These are phyloP conservation scores for Fraxinus latifolia DNA, from an alignment of 305 asterid species.

Conservation along the genomic window DNA sequence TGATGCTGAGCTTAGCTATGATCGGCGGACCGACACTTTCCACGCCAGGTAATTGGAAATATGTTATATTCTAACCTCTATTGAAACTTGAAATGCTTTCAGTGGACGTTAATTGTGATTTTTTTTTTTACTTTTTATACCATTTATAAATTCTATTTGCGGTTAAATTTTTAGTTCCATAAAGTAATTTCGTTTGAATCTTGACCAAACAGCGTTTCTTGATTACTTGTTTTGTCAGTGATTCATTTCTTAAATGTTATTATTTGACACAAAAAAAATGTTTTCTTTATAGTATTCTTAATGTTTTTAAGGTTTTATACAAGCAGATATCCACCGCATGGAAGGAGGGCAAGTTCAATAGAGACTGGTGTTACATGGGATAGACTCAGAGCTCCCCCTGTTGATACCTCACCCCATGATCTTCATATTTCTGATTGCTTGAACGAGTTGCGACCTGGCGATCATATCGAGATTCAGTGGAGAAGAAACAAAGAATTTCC, in stretches of 20 bases:
- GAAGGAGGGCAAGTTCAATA: constrained; percentile 42
- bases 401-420: constrained; percentile 52
- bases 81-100: not conserved
- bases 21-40: constrained; percentile 61
- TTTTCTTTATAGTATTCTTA: not conserved
- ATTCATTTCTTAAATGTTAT: not conserved
- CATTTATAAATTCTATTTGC: not conserved
- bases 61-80: not conserved
- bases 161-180: not conserved
- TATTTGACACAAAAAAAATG: not conserved
- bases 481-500: constrained; percentile 78
- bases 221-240: not conserved
- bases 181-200: not conserved
- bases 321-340: constrained; percentile 39
- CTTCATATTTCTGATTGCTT: constrained; percentile 72
- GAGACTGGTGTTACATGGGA: constrained; percentile 82
- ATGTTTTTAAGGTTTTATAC: constrained; percentile 8
- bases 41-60: constrained; percentile 57
- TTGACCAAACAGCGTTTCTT: not conserved
- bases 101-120: not conserved
- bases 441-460: constrained; percentile 63
- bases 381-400: constrained; percentile 66
- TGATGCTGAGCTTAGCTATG: constrained; percentile 84
- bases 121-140: not conserved
- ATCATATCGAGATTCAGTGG: constrained; percentile 90